A percentile compares a stretch with the other conserved stretches of the same genome.
Evolutionary conservation across 1,284 basidiomycete species (phyloP).

Genomic region (Veloporphyrellus conicus): DNA sequence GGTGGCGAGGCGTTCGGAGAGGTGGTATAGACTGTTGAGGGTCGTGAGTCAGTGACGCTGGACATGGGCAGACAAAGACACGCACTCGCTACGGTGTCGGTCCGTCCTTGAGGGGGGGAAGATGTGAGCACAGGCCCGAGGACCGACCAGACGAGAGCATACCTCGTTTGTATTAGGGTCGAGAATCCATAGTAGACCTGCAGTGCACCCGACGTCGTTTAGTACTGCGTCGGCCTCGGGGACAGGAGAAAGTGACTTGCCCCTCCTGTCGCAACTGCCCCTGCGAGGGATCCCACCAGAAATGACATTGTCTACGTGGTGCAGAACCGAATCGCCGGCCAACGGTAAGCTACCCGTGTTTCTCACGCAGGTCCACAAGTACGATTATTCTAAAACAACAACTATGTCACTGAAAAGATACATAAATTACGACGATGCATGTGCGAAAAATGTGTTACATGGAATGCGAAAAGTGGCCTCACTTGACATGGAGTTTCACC

Average conservation of each 20-base stretch:
- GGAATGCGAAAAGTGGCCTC: constrained; percentile 7
- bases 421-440: not conserved
- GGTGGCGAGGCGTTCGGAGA: constrained; percentile 47
- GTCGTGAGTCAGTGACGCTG: too few relatives aligned
- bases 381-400: too few relatives aligned
- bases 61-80: not conserved
- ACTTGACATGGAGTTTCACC: constrained; percentile 27
- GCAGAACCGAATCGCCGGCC: too few relatives aligned
- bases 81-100: constrained; percentile 49
- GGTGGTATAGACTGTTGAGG: constrained; percentile 40
- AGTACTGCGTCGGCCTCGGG: too few relatives aligned
- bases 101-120: constrained; percentile 40
- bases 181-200: constrained; percentile 64
- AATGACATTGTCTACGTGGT: constrained; percentile 38
- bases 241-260: constrained; percentile 31
- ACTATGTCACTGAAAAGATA: not conserved
- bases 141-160: constrained; percentile 4
- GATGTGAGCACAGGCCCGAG: not conserved
- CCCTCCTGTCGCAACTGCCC: constrained; percentile 55
- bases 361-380: not conserved
- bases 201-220: not conserved
- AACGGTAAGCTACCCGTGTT: not conserved
- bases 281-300: constrained; percentile 53
- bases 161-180: constrained; percentile 52
- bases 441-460: constrained; percentile 3